Percentiles rank a stretch among this genome's conserved stretches.
Conservation (phyloP, 1,139 yeast species). For the Scheffersomyces parashehatae region DNA sequence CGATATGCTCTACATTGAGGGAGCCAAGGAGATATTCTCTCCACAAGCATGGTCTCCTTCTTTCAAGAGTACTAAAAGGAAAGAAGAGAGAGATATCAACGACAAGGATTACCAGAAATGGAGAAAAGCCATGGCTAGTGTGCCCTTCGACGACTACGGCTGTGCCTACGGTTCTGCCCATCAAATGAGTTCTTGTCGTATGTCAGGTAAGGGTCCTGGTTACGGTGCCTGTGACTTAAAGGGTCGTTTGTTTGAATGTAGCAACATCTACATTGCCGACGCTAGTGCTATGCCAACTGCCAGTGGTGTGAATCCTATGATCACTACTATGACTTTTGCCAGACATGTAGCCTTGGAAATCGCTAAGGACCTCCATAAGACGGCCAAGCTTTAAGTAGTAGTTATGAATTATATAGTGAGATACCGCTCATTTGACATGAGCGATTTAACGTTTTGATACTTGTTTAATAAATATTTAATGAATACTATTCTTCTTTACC, state of each 20-base stretch:
- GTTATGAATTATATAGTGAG: too few relatives aligned
- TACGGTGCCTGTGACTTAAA: conserved; percentile 50
- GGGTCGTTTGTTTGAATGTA: conserved; percentile 55
- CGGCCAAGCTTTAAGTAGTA: conserved; percentile 26
- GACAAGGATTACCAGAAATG: conserved; percentile 52
- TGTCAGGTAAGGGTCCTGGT: conserved; percentile 50
- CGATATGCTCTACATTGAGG: conserved; percentile 52
- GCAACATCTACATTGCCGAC: conserved; percentile 57
- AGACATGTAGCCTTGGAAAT: conserved; percentile 38
- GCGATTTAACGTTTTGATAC: too few relatives aligned
- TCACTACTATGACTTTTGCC: conserved; percentile 43
- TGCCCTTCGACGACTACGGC: conserved; percentile 30
- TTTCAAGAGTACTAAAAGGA: conserved; percentile 43
- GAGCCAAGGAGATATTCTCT: conserved; percentile 47
- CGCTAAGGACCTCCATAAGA: conserved; percentile 33
- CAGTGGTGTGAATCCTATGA: conserved; percentile 61
- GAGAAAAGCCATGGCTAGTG: conserved; percentile 33
- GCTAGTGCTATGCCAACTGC: conserved; percentile 61
- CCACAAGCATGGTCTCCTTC: conserved; percentile 42
- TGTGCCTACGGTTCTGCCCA: conserved; percentile 55
- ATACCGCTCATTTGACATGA: too few relatives aligned
- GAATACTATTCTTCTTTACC: too few relatives aligned
- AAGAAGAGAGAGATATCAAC: conserved; percentile 36
- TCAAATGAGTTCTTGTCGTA: conserved; percentile 61
- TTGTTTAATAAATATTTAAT: too few relatives aligned